A percentile compares a stretch with the other conserved stretches of the same genome.
These are phyloP conservation scores for Huntiella abstrusa DNA, from an alignment of 2,329 filamentous ascomycete species.

Conservation along the genomic window DNA sequence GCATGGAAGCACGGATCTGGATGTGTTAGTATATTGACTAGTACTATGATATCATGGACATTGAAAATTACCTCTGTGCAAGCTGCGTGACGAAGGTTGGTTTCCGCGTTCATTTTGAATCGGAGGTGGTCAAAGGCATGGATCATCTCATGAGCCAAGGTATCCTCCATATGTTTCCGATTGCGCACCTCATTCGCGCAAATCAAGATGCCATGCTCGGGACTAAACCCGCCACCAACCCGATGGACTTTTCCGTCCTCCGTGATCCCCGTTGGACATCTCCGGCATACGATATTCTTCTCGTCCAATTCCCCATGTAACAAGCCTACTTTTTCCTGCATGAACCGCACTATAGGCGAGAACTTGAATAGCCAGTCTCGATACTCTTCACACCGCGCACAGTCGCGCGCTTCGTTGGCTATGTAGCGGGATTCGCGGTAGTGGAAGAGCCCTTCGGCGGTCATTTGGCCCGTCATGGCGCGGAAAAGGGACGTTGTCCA, in stretches of 20 bases:
- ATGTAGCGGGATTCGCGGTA: slow-evolving; percentile 64
- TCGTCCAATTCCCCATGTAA: slow-evolving; percentile 59
- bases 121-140: slow-evolving; percentile 87
- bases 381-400: slow-evolving; percentile 60
- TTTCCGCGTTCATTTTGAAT: slow-evolving; percentile 74
- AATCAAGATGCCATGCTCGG: slow-evolving; percentile 70
- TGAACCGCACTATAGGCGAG: slow-evolving; percentile 72
- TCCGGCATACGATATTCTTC: slow-evolving; percentile 62
- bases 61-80: slow-evolving; percentile 58
- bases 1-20: slow-evolving; percentile 77
- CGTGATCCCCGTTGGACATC: slow-evolving; percentile 46
- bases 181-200: slow-evolving; percentile 83
- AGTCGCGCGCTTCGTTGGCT: slow-evolving; percentile 59
- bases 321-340: slow-evolving; percentile 60
- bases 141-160: slow-evolving; percentile 91
- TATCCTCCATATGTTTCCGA: slow-evolving; percentile 73
- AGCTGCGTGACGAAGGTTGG: slow-evolving; percentile 68
- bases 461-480: slow-evolving; percentile 57
- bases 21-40: slow-evolving; percentile 9
- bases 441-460: slow-evolving; percentile 46
- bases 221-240: slow-evolving; percentile 65
- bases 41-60: background rate
- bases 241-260: slow-evolving; percentile 42
- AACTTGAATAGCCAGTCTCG: slow-evolving; percentile 70
- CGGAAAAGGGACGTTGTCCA: slow-evolving; percentile 77